Evolutionary conservation across 495 filamentous ascomycete genomes (phyloP), one percentile per base, ranked within the genome.

Genomic region (Amniculicola lignicola): DNA sequence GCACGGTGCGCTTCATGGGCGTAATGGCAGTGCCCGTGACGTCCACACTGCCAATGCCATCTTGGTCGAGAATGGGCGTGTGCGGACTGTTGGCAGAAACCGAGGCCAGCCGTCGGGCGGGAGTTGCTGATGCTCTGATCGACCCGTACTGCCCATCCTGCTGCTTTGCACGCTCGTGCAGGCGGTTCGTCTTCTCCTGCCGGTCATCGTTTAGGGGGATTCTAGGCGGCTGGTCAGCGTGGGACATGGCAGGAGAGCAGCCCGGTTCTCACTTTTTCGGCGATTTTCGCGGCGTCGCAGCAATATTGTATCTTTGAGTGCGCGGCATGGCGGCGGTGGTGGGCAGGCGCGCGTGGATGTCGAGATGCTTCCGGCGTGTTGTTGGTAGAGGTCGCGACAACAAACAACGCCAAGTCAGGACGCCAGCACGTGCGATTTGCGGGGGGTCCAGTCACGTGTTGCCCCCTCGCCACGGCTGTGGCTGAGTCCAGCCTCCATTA

Each of bases 181-280:
- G 76, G 24, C 94, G 86, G 63, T 86, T 84, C 29, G 89, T 89
- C 71, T 95, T 96, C 70, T 99, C 93, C 47, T 82, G 82, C 55
- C 82, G 82, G 74, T 99, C 93, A 79, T 99, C 93, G 72, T 97
- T 96, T 35, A 99, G 79, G 9, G 94, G 92, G 50, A 98, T 94
- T 56, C 72, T 73, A 57, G 24, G 19, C 3, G 36, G 14, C 22
- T 59, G 42, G 18, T 49, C 41, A 55, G 40, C 35, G 5, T n/a
- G 38, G 11, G 23, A 44, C 25, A 23, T n/a, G 11, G 23, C 5
- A 33, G 19, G 14, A 4, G 33, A 22, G 46, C 35, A 16, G 59
- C 62, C 29, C 16, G 31, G 4, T 11, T 2, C 42, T 47, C 16
- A 64, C 65, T 69, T 70, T 39, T 65, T 61, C 18, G 64, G 62